Evolutionary conservation across 805 yeast species (phyloP), one percentile per base, ranked within the genome.

Genomic region (Starmerella cellae): DNA sequence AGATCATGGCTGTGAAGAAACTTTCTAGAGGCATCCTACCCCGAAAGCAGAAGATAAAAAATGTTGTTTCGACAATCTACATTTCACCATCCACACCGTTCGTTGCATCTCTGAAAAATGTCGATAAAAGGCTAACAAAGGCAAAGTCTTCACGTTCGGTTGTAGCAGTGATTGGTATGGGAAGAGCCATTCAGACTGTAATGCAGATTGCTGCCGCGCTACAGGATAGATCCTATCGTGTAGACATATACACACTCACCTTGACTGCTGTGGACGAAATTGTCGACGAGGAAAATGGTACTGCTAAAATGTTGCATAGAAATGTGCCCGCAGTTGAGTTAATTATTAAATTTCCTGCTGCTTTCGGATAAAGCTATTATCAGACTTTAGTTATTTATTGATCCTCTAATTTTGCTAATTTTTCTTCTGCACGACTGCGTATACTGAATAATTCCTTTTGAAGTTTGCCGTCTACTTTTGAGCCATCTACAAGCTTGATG

Each of bases 241-340:
- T 82, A 8, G 83, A 79, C 11, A 53, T 81, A 1, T 57, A 60
- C 23, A 84, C 95, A 0, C 76, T 71, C 20, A 74, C 79, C 4
- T 68, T 79, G 0, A 71, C 71, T 21, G 85, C 84, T 0, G 55
- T 82, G 21, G 95, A 85, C 59, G 94, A 83, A 59, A 66, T 76
- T 36, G 20, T 50, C 10, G 42, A 47, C 36, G 51, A 47, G 41
- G 58, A 51, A 2, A 58, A 52, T 5, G 65, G 60, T 2, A 55
- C 60, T 17, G 57, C 63, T 1, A 44, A 46, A 0, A 45, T 64
- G 35, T 56, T 55, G 46, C 58, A 62, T 39, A 58, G 77, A 22
- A 52, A 51, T 1, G 57, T 69, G 0, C 63, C 71, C 24, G 70
- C 68, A 4, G 59, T 70, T 4, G 74, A 71, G 48, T 41, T 72